Conservation (phyloP, 306 rosid species). For the Cucumis melo region DNA sequence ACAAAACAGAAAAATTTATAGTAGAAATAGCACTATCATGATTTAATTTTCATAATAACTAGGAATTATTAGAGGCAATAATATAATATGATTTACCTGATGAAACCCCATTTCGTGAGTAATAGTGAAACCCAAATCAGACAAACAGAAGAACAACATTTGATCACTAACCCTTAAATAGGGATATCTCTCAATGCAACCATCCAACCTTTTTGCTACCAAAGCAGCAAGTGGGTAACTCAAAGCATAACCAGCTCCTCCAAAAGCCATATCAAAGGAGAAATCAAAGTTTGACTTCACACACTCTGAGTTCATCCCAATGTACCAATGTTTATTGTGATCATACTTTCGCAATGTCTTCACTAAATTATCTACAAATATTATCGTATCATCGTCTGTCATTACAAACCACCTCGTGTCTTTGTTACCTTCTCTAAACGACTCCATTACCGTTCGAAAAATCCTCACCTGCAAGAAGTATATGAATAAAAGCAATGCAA, state of each 20-base stretch:
- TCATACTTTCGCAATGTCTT: conserved; percentile 25
- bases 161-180: conserved; percentile 21
- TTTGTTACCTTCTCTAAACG: conserved; percentile 16
- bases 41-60: no score
- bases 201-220: conserved; percentile 14
- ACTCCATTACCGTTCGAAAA: conserved; percentile 17
- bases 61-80: no score
- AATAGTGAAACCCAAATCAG: conserved; percentile 29
- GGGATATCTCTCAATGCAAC: conserved; percentile 26
- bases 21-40: no score
- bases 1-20: no score
- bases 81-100: conserved; percentile 22
- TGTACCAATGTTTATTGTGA: conserved; percentile 16
- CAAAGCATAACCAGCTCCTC: conserved; percentile 43
- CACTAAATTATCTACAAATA: conserved; percentile 29
- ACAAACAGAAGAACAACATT: conserved; percentile 20
- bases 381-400: conserved; percentile 34
- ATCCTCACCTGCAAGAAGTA: conserved; percentile 7
- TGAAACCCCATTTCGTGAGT: conserved; percentile 29
- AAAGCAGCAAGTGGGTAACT: conserved; percentile 25
- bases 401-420: conserved; percentile 36
- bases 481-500: not conserved
- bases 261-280: conserved; percentile 33
- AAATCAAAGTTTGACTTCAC: conserved; percentile 20
- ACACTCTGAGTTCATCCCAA: conserved; percentile 32